Evolutionary conservation across 73 alveolate genomes (phyloP), one percentile per base, ranked within the genome.

Genomic region (Paramecium octaurelia): DNA sequence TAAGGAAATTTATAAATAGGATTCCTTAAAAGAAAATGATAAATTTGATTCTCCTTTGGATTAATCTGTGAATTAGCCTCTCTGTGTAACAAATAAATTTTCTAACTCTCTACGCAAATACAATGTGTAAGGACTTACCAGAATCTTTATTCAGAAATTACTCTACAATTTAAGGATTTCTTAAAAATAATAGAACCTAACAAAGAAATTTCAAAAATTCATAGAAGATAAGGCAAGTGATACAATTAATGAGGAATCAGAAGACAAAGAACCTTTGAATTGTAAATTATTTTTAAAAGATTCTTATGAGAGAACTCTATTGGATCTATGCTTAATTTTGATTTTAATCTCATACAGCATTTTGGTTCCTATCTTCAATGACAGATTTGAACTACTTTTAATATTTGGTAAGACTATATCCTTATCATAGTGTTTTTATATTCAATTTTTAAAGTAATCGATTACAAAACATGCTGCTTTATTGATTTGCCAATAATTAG

Each of bases 151-250:
- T 68, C n/a, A 34, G 20, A 68, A 68, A 34, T 27, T 68, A 8
- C 29, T 31, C 24, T 68, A 68, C 27, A 31, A 27, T 68, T 12
- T 68, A 14, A 68, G 46, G 29, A 27, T 68, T 31, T 31, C 20
- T 31, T 31, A 68, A 68, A 31, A 68, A 68, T 24, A 68, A 68
- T 27, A 68, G 46, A 68, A 68, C 14, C 46, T 68, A 24, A 34
- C 46, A 68, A 27, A 21, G 46, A 31, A 23, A 34, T 68, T 68
- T 34, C 23, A 68, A 34, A 11, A 68, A 31, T 68, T 68, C 9
- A 12, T 68, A 31, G 40, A 68, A 27, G 84, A 68, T 68, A 68
- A 68, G 9, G 84, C 84, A 31, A 68, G 84, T 68, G 84, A 68
- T 24, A 31, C 46, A 0, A 21, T 34, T 3, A 6, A 31, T 68